phyloP scores from a whole-genome alignment of 495 filamentous ascomycete species.

The Penicillium bovifimosum region DNA sequence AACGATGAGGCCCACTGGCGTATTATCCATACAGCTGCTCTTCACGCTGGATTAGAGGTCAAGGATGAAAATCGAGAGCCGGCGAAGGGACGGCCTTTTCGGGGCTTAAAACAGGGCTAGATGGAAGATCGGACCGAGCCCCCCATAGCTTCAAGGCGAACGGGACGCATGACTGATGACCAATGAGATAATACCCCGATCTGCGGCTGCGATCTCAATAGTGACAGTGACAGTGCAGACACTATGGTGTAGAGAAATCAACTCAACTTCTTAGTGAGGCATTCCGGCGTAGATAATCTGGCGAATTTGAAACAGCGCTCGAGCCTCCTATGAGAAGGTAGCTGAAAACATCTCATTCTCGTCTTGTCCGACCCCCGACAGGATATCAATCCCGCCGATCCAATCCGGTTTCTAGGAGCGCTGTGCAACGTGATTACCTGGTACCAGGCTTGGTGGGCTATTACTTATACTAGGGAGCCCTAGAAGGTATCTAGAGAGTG shows the following conservation, averaged over 20 bases:
- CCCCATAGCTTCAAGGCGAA: neutral
- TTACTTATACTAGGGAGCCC: neutral
- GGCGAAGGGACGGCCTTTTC: neutral
- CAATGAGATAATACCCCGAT: conserved; percentile 22
- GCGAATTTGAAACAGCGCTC: neutral
- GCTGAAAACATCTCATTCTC: conserved; percentile 1
- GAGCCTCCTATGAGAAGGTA: neutral
- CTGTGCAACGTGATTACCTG: neutral
- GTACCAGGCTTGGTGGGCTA: neutral
- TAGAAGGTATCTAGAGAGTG: neutral
- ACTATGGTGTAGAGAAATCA: neutral
- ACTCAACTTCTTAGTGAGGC: neutral
- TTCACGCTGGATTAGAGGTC: conserved; percentile 70
- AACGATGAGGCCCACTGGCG: conserved; percentile 68
- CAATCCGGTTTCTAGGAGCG: neutral
- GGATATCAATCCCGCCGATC: conserved; percentile 5
- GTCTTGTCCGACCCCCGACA: conserved; percentile 3
- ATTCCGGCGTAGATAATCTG: neutral
- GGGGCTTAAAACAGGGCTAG: neutral
- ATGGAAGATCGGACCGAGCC: neutral
- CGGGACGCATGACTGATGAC: conserved; percentile 11
- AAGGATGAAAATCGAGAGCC: conserved; percentile 24
- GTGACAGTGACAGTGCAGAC: neutral
- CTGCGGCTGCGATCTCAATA: neutral
- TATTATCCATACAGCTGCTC: conserved; percentile 67